Evolutionary conservation across 2,329 filamentous ascomycete species (phyloP).

Genomic region (Colletotrichum theobromicola): DNA sequence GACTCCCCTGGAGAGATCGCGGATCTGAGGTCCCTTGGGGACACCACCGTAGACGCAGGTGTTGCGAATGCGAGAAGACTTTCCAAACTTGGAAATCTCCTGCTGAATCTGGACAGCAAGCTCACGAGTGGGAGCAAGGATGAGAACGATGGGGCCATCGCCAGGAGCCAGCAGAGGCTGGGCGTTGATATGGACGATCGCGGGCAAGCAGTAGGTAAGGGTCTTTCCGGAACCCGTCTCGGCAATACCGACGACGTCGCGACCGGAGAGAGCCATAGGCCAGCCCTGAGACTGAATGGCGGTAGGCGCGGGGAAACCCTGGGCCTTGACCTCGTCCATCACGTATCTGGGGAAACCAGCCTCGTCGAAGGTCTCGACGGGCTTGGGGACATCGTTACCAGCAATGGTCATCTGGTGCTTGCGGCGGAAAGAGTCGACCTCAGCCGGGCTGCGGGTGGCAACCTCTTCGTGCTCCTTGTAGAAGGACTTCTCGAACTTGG

Average conservation of each 20-base stretch:
- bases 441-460: constrained; percentile 71
- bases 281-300: constrained; percentile 98
- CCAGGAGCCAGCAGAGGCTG: constrained; percentile 94
- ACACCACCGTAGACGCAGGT: constrained; percentile 99
- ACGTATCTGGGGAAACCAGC: constrained; percentile 97
- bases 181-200: constrained; percentile 99
- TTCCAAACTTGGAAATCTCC: constrained; percentile 98
- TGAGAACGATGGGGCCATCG: constrained; percentile 94
- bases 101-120: constrained; percentile 98
- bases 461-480: constrained; percentile 95
- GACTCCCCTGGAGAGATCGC: constrained; percentile 91
- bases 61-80: constrained; percentile 96
- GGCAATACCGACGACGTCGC: constrained; percentile 98
- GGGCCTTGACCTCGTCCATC: constrained; percentile 97
- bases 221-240: constrained; percentile 99
- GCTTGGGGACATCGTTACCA: constrained; percentile 84
- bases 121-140: constrained; percentile 96
- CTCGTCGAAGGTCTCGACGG: constrained; percentile 96
- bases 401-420: constrained; percentile 84
- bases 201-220: constrained; percentile 94
- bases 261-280: constrained; percentile 98
- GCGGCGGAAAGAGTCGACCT: constrained; percentile 88
- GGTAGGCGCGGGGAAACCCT: constrained; percentile 92
- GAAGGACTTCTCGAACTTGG: constrained; percentile 99
- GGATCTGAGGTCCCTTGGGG: constrained; percentile 95